Evolutionary conservation across 108 stramenopile species (phyloP), one percentile per base, ranked within the genome.

Genomic region (Discostella stelligeroides): DNA sequence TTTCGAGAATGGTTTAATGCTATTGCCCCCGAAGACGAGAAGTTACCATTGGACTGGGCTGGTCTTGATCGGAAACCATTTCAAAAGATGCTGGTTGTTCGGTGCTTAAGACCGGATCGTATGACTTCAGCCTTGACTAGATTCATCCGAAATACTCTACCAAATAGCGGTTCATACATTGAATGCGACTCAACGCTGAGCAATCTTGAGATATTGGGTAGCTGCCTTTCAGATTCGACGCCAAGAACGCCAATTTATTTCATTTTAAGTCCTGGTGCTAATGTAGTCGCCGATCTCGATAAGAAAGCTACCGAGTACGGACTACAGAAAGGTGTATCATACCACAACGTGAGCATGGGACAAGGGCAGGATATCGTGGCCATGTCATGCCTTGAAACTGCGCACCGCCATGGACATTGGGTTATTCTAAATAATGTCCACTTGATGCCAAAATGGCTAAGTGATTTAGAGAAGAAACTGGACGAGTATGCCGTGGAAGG

Each of bases 321-420:
- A 9, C 86, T 92, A 25, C 81, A 87, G 48, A 91, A 87, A 75
- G 92, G 94, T 47, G 82, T 84, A 49, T 83, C 82, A 25, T 96
- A 96, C 73, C 92, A 94, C 80, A 96, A 96, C 53, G 89, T 96
- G 30, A 91, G 91, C 74, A 95, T 96, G 92, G 95, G 95, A 0
- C 95, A 96, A 72, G 95, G 95, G 20, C 92, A 96, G 74, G 95
- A 96, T 66, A 83, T 88, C 41, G 76, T 94, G 23, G 95, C 95
- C 1, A 93, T 90, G 92, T 76, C 88, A 29, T 87, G 86, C 60
- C 78, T 96, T n/a, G 92, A 91, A 41, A 89, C 80, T 15, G 95
- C 93, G 8, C 90, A 92, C 67, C 85, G 89, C 24, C 86, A 96
- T 53, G 95, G 95, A 11, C 92, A 95, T 74, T 96, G 95, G 95